Base-by-base conservation (phyloP, 2,329 filamentous ascomycete species). In the Venturia carpophila region DNA sequence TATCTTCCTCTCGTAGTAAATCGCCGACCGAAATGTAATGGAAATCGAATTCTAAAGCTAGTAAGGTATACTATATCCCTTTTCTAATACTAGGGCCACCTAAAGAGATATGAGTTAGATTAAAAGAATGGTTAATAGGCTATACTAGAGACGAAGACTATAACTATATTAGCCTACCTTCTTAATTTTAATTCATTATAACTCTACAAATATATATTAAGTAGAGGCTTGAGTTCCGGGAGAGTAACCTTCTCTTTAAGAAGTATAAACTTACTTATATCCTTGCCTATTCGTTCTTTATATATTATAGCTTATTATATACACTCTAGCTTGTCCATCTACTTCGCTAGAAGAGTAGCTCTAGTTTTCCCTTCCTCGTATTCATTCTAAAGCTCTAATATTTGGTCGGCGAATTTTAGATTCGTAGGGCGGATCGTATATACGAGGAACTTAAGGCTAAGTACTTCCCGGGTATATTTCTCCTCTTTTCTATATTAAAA, bases 1-100 rank as follows among this genome's bases (percentile, higher is more conserved):
- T 66, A 7, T 19, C 64, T 66, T 66, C 61, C 4, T 66, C 61
- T 41, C 60, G 64, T 34, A 66, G 52, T 58, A 66, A 64, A 64
- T 66, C 61, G 61, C 61, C 64, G 19, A 64, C 64, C 34, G 60
- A 66, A 41, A 66, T 63, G 39, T 66, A 34, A 60, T 58, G 34
- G 47, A 66, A 66, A 66, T 58, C 49, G 47, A 66, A 64, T 43
- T 66, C 61, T 64, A 55, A 2, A 47, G 64, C 64, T 21, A 64
- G 62, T n/a, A 64, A 49, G 17, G 41, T 27, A 43, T 30, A 64
- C 62, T 64, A 21, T 21, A 43, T 64, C 45, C 62, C 62, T 64
- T 64, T 64, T 52, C 62, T 21, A 55, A 64, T 30, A 64, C 62
- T 43, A 6, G 62, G 47, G 6, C 30, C 64, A 5, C 64, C 64